Conservation (phyloP, 345 rosid species). For the Xanthoceras sorbifolium region DNA sequence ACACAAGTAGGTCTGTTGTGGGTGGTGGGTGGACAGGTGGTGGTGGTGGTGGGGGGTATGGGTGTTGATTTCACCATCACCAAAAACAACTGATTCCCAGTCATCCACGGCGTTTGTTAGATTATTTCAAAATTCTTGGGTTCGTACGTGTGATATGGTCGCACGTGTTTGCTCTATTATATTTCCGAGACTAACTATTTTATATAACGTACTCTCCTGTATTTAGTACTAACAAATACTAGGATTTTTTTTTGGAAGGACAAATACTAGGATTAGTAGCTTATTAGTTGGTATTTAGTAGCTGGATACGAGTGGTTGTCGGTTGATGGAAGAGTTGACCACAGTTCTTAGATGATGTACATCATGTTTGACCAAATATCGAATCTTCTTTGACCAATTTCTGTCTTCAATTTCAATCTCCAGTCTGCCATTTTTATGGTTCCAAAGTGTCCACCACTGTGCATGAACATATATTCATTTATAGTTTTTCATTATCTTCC, state of each 20-base stretch:
- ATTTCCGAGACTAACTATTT: neutral
- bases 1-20: constrained; percentile 12
- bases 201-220: no score
- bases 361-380: neutral
- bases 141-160: neutral
- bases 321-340: constrained; percentile 5
- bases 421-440: neutral
- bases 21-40: neutral
- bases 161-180: neutral
- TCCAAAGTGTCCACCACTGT: neutral
- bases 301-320: neutral
- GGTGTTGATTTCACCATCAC: constrained; percentile 6
- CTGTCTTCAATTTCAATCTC: neutral
- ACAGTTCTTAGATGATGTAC: neutral
- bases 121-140: neutral
- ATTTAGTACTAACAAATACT: neutral
- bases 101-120: constrained; percentile 4
- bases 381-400: neutral
- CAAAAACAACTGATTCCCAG: constrained; percentile 10
- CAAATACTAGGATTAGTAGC: neutral
- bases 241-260: no score
- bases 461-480: neutral
- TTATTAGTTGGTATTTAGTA: neutral
- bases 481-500: no score
- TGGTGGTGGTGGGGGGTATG: neutral